These are phyloP conservation scores for Simplicillium sp. DNA, from an alignment of 2,329 filamentous ascomycete genomes.

Conservation along the genomic window DNA sequence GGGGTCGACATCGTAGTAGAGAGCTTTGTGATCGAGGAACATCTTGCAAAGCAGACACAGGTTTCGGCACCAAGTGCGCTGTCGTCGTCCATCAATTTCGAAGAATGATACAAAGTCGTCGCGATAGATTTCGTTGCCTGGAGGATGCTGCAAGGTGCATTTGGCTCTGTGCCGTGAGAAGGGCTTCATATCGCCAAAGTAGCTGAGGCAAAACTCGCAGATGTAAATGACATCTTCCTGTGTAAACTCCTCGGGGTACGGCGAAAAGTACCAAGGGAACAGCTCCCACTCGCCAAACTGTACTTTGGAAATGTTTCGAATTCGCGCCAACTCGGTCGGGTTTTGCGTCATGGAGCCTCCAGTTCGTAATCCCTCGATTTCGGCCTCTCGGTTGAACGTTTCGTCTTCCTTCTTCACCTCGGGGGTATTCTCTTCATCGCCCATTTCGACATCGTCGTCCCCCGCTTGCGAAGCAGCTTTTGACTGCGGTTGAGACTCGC, in stretches of 20 bases:
- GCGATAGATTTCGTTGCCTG: conserved; percentile 96
- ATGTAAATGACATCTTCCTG: conserved; percentile 89
- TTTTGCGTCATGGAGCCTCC: conserved; percentile 98
- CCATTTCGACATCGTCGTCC: conserved; percentile 35
- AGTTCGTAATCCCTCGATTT: conserved; percentile 91
- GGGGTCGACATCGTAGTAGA: conserved; percentile 99
- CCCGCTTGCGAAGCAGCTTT: conserved; percentile 28
- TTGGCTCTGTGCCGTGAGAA: conserved; percentile 82
- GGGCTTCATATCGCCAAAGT: conserved; percentile 72
- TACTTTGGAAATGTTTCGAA: conserved; percentile 85
- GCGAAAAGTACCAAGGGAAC: conserved; percentile 98
- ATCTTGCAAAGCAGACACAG: conserved; percentile 93
- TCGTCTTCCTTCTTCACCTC: conserved; percentile 34
- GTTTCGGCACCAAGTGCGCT: conserved; percentile 93
- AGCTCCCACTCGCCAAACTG: conserved; percentile 89
- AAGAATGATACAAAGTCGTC: conserved; percentile 92
- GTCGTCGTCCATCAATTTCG: conserved; percentile 89
- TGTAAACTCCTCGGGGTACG: conserved; percentile 82
- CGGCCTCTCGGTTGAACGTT: conserved; percentile 70
- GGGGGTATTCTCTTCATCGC: conserved; percentile 36
- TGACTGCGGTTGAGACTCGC: conserved; percentile 37
- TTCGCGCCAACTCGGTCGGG: conserved; percentile 88
- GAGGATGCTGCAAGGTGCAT: conserved; percentile 84
- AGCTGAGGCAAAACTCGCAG: conserved; percentile 92
- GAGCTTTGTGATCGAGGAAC: conserved; percentile 94